Percentiles rank a stretch among this genome's conserved stretches.
Evolutionary conservation across 2,329 filamentous ascomycete genomes (phyloP).

Genomic region (Xylariales sp.): DNA sequence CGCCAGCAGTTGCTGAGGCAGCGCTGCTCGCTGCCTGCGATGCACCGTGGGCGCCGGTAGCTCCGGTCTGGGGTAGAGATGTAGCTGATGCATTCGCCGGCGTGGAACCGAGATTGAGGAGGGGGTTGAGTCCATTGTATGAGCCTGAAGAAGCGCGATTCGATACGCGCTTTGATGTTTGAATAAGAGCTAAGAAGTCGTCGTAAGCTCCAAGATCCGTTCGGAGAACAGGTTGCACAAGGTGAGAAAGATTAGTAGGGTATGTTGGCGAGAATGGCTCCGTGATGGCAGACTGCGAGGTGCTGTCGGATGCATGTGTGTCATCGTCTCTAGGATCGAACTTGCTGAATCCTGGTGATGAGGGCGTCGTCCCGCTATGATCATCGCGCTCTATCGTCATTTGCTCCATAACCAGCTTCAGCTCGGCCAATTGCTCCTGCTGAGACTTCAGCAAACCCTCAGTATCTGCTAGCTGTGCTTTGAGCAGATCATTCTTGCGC

Average conservation of each 20-base stretch:
- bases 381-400: constrained; percentile 74
- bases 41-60: constrained; percentile 42
- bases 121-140: constrained; percentile 59
- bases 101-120: constrained; percentile 40
- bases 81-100: constrained; percentile 57
- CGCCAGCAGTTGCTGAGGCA: constrained; percentile 45
- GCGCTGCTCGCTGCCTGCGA: constrained; percentile 56
- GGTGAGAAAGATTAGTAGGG: constrained; percentile 71
- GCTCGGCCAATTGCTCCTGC: constrained; percentile 85
- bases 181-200: constrained; percentile 77
- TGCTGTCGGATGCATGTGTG: constrained; percentile 28
- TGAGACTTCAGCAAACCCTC: constrained; percentile 83
- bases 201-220: constrained; percentile 77
- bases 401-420: constrained; percentile 89
- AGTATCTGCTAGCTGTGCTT: constrained; percentile 78
- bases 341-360: constrained; percentile 72
- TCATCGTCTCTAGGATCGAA: constrained; percentile 56
- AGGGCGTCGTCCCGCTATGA: constrained; percentile 69
- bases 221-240: constrained; percentile 78
- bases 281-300: constrained; percentile 30
- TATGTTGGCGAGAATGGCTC: constrained; percentile 49
- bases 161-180: constrained; percentile 56
- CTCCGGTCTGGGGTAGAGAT: constrained; percentile 47
- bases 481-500: constrained; percentile 83
- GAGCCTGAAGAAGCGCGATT: constrained; percentile 71